phyloP scores from a whole-genome alignment of 2,329 filamentous ascomycete species.

The Sporothrix curviconia region DNA sequence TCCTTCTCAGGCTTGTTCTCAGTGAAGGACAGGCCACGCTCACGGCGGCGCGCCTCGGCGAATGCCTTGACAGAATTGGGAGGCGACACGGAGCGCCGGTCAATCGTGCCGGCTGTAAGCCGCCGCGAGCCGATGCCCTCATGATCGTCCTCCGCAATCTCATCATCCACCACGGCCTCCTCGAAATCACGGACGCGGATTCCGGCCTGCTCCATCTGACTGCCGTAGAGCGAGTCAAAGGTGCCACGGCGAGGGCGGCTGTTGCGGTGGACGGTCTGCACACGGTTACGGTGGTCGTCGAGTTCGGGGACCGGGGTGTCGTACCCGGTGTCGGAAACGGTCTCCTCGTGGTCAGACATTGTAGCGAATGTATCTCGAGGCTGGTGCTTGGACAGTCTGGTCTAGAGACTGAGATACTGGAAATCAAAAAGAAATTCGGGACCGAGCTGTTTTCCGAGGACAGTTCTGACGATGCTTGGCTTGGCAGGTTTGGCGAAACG shows the following conservation, averaged over 20 bases:
- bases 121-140: slow-evolving; percentile 42
- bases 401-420: too few relatives aligned
- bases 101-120: slow-evolving; percentile 50
- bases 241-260: slow-evolving; percentile 63
- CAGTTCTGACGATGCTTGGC: too few relatives aligned
- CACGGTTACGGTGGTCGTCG: slow-evolving; percentile 76
- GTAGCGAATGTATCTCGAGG: slow-evolving; percentile 25
- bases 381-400: too few relatives aligned
- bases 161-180: slow-evolving; percentile 75
- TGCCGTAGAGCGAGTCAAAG: slow-evolving; percentile 61
- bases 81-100: slow-evolving; percentile 69
- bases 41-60: slow-evolving; percentile 78
- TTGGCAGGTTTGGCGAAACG: not conserved
- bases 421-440: too few relatives aligned
- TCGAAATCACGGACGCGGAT: slow-evolving; percentile 72
- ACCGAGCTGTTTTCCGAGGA: too few relatives aligned
- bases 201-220: slow-evolving; percentile 28
- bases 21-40: slow-evolving; percentile 60
- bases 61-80: slow-evolving; percentile 98
- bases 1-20: slow-evolving; percentile 34
- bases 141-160: slow-evolving; percentile 44
- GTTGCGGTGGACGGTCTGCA: slow-evolving; percentile 51
- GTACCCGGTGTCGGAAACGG: slow-evolving; percentile 55
- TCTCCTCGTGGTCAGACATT: slow-evolving; percentile 64
- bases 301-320: slow-evolving; percentile 71